Evolutionary conservation across 805 yeast genomes (phyloP).

Genomic region (Komagataella pastoris): DNA sequence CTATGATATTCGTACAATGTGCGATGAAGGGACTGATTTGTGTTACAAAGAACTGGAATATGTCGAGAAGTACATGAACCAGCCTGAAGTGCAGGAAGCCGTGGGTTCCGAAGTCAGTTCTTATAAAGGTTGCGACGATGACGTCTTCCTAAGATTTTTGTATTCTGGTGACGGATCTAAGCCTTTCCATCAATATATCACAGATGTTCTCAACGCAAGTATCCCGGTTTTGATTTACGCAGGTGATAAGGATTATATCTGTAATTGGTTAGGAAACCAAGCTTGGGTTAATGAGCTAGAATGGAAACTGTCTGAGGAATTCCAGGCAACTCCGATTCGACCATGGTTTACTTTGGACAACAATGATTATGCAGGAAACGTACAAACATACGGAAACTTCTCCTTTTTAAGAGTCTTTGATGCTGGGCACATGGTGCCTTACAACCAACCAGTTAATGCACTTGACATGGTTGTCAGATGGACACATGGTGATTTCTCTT

Average conservation of each 20-base stretch:
- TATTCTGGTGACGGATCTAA: constrained; percentile 54
- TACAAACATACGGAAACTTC: constrained; percentile 40
- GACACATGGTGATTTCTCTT: constrained; percentile 52
- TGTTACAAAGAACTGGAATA: constrained; percentile 40
- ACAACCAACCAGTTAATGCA: constrained; percentile 69
- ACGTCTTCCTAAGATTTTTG: constrained; percentile 33
- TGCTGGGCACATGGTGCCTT: constrained; percentile 97
- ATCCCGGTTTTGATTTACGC: constrained; percentile 81
- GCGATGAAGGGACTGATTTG: constrained; percentile 27
- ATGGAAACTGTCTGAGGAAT: constrained; percentile 47
- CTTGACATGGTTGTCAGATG: constrained; percentile 79
- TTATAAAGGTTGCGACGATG: constrained; percentile 37
- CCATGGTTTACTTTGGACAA: constrained; percentile 21
- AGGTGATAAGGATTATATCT: constrained; percentile 89
- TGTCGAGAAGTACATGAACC: constrained; percentile 39
- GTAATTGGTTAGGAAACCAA: constrained; percentile 86
- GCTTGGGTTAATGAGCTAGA: constrained; percentile 65
- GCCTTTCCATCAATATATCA: constrained; percentile 46
- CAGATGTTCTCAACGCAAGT: constrained; percentile 48
- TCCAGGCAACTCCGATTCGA: constrained; percentile 24
- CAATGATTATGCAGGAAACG: constrained; percentile 20
- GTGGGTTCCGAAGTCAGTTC: constrained; percentile 43
- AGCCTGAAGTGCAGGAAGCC: constrained; percentile 35
- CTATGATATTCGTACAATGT: constrained; percentile 45
- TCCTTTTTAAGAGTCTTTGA: constrained; percentile 76